Percentiles rank a stretch among this genome's conserved stretches.
Evolutionary conservation across 768 basidiomycete genomes (phyloP).

Genomic region (Lactarius akahatsu): DNA sequence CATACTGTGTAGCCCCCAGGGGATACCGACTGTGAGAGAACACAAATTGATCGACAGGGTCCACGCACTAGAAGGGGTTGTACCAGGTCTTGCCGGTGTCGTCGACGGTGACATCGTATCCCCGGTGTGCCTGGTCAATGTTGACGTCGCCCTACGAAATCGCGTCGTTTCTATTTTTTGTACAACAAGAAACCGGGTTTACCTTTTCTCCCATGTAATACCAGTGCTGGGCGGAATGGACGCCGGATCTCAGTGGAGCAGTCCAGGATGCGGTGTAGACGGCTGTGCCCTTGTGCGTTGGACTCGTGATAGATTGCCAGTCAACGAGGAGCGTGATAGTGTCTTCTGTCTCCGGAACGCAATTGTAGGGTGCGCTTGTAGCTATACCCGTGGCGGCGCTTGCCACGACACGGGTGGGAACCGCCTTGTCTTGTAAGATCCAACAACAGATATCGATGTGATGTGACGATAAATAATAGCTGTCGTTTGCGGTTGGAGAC

Average conservation of each 20-base stretch:
- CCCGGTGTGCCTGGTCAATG: slow-evolving; percentile 92
- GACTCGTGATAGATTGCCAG: slow-evolving; percentile 80
- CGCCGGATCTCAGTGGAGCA: slow-evolving; percentile 84
- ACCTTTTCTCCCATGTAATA: slow-evolving; percentile 95
- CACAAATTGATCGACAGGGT: slow-evolving; percentile 1
- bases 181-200: background rate
- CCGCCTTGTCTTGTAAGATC: slow-evolving; percentile 73
- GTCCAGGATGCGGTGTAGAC: slow-evolving; percentile 97
- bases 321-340: slow-evolving; percentile 94
- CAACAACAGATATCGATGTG: slow-evolving; percentile 89
- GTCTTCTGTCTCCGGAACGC: slow-evolving; percentile 85
- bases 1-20: slow-evolving; percentile 54
- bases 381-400: slow-evolving; percentile 91
- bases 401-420: slow-evolving; percentile 84
- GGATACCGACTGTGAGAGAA: background rate
- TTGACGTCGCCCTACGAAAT: slow-evolving; percentile 75
- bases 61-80: slow-evolving; percentile 86
- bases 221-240: slow-evolving; percentile 90
- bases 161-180: slow-evolving; percentile 1
- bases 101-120: slow-evolving; percentile 87
- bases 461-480: slow-evolving; percentile 93
- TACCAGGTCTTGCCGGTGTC: slow-evolving; percentile 82
- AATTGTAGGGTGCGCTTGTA: slow-evolving; percentile 84
- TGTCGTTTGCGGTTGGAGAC: slow-evolving; percentile 33
- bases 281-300: slow-evolving; percentile 77